Percentiles rank a stretch among this genome's conserved stretches.
These are phyloP conservation scores for Rhamnella rubrinervis DNA, from an alignment of 331 rosid species.

Conservation along the genomic window DNA sequence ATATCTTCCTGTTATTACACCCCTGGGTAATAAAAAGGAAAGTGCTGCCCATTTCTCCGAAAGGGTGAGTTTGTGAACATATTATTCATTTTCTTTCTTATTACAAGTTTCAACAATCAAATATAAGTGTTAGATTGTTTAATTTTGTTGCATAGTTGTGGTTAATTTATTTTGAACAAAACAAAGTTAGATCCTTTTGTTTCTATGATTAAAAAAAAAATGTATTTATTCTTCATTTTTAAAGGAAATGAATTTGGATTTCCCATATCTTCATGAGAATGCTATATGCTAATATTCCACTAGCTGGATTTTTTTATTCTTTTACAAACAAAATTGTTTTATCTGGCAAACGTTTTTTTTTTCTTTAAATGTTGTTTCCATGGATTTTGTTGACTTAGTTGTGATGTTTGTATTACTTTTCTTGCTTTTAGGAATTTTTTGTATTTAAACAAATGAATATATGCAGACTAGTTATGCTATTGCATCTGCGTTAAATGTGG, in stretches of 20 bases:
- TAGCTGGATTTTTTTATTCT: background rate
- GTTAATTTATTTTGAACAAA: too few relatives aligned
- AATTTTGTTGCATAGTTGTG: background rate
- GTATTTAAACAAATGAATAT: conserved; percentile 19
- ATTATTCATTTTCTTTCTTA: background rate
- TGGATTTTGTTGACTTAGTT: conserved; percentile 1
- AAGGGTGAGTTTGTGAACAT: conserved; percentile 52
- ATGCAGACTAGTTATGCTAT: conserved; percentile 77
- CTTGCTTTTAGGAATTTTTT: conserved; percentile 11
- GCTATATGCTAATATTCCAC: background rate
- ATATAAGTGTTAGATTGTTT: background rate
- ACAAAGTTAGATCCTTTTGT: background rate
- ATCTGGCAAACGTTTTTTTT: background rate
- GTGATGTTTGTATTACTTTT: conserved; percentile 7
- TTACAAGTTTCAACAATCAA: background rate
- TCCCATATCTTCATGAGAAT: background rate
- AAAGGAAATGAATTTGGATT: background rate
- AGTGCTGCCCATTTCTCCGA: conserved; percentile 59
- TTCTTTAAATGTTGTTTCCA: background rate
- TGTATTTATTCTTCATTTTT: background rate
- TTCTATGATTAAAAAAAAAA: background rate
- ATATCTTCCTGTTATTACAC: conserved; percentile 71
- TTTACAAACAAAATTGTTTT: background rate
- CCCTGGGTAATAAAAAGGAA: conserved; percentile 58
- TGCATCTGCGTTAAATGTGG: conserved; percentile 73